phyloP scores from a whole-genome alignment of 2,329 filamentous ascomycete genomes.

The Aspergillus fumigatiaffinis region DNA sequence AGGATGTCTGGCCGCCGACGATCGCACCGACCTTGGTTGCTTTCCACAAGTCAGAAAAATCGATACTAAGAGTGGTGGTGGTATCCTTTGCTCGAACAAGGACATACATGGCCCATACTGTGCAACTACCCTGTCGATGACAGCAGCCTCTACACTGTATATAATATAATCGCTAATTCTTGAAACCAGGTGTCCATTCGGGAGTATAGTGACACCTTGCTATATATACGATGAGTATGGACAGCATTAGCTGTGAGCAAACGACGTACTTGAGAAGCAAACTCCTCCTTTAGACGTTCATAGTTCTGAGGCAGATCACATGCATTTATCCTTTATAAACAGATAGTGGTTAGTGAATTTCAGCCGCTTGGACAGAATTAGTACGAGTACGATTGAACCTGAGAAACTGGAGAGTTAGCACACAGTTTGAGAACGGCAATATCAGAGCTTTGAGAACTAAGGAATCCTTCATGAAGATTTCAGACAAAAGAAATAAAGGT shows the following conservation, averaged over 20 bases:
- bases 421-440: background rate
- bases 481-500: slow-evolving; percentile 92
- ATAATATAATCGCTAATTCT: slow-evolving; percentile 97
- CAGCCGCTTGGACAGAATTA: background rate
- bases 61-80: slow-evolving; percentile 12
- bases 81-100: slow-evolving; percentile 9
- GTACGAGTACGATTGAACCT: background rate
- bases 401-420: background rate
- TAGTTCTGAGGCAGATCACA: slow-evolving; percentile 91
- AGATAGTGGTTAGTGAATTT: background rate
- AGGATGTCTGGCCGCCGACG: slow-evolving; percentile 95
- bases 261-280: slow-evolving; percentile 75
- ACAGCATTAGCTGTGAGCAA: slow-evolving; percentile 32
- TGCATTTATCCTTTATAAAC: slow-evolving; percentile 52
- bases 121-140: slow-evolving; percentile 81
- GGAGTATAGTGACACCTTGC: slow-evolving; percentile 82
- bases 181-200: slow-evolving; percentile 93
- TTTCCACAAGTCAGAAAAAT: slow-evolving; percentile 38
- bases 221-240: slow-evolving; percentile 48
- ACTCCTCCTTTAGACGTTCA: slow-evolving; percentile 75
- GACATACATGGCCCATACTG: slow-evolving; percentile 86
- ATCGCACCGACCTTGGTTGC: slow-evolving; percentile 94
- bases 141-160: slow-evolving; percentile 94
- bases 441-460: background rate
- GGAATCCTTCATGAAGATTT: slow-evolving; percentile 63